Base-by-base conservation (phyloP, 768 basidiomycete species). In the Suillus subalutaceus region DNA sequence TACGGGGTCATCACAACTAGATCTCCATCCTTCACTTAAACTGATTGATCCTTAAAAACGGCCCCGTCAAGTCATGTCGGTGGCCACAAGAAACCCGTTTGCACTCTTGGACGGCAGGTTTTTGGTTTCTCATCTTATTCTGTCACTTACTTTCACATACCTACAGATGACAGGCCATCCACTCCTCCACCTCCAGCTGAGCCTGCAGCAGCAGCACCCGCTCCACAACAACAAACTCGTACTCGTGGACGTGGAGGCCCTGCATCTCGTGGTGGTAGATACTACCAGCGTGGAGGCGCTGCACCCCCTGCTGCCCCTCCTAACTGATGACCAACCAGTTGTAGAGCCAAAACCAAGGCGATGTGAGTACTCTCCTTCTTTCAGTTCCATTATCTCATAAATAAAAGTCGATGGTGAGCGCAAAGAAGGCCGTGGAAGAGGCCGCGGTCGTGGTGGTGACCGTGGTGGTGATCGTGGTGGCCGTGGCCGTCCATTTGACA, bases 1-100 rank as follows among this genome's bases (percentile, higher is more conserved):
- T 67, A 65, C 70, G 68, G 71, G 69, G 66, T 66, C 40, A 50
- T 41, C 56, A 32, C 48, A 56, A 66, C 64, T 68, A 50, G 13
- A 55, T 55, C 53, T 18, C 26, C 53, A 55, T 55, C 53, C 30
- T 13, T 15, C 44, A 46, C 44, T 46, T 41, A 41, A 44, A 23
- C 48, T 23, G 48, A 44, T 44, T 68, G 71, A 70, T 60, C 65
- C 64, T 4, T 70, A 72, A 82, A 84, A 83, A 80, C 79, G 84
- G 85, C 37, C 37, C 37, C 37, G 37, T 37, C 37, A 37, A 37
- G 87, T 84, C 88, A 93, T 94, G 92, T 93, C 92, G 91, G 92
- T 94, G 87, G 92, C 90, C 83, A 88, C 88, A 77, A 88, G 82
- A 87, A 94, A 93, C 83, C 89, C 90, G 71, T 94, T 94, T 83